Conservation (phyloP, 1,284 basidiomycete genomes). For the Papiliotrema nemorosa region DNA sequence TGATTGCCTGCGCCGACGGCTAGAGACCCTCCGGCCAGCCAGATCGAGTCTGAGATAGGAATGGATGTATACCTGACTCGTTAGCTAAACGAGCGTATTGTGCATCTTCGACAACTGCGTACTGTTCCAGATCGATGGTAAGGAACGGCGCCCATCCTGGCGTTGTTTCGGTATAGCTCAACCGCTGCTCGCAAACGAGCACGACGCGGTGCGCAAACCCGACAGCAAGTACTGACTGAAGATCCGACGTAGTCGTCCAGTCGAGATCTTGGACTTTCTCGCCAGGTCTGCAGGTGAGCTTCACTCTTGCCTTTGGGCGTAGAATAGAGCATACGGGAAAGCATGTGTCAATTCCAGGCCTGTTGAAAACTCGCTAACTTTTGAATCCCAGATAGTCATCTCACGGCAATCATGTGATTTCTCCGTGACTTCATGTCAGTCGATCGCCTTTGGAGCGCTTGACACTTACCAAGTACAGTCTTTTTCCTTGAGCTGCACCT, state of each 20-base stretch:
- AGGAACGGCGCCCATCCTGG: conserved; percentile 74
- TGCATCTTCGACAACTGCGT: conserved; percentile 17
- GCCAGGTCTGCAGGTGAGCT: conserved; percentile 10
- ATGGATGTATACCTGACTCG: conserved; percentile 63
- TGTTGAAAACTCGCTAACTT: conserved; percentile 86
- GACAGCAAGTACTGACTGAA: conserved; percentile 82
- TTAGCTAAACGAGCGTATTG: neutral
- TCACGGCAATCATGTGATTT: conserved; percentile 57
- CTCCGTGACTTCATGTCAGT: conserved; percentile 54
- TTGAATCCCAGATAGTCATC: conserved; percentile 90
- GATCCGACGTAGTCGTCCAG: conserved; percentile 85
- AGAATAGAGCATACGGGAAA: conserved; percentile 62
- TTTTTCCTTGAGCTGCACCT: conserved; percentile 85
- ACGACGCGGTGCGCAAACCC: conserved; percentile 73
- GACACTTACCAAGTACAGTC: conserved; percentile 61
- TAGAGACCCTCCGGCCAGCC: conserved; percentile 74
- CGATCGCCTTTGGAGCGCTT: neutral
- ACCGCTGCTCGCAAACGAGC: conserved; percentile 79
- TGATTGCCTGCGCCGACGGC: conserved; percentile 65
- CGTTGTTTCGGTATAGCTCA: conserved; percentile 79
- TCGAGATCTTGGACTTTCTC: conserved; percentile 75
- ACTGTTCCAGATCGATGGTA: conserved; percentile 67
- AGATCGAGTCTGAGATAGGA: conserved; percentile 78
- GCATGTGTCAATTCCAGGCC: conserved; percentile 70
- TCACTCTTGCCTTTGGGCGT: neutral